Evolutionary conservation across 495 filamentous ascomycete species (phyloP).

Genomic region (Letharia lupina): DNA sequence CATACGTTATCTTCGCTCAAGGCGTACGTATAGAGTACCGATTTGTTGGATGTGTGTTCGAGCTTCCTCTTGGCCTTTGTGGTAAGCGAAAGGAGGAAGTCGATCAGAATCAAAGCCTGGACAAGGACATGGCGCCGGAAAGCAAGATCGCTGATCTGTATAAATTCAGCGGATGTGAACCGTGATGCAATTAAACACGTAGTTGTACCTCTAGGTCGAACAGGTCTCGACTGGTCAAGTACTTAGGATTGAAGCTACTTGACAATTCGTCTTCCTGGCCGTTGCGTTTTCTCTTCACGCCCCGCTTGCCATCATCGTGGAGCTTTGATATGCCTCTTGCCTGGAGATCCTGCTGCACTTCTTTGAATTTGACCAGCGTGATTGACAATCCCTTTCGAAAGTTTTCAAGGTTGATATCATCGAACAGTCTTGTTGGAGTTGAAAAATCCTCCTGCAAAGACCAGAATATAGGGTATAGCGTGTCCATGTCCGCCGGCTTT

Average conservation of each 20-base stretch:
- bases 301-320: constrained; percentile 51
- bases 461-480: constrained; percentile 91
- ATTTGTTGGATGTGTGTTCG: constrained; percentile 63
- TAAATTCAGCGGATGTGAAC: background rate
- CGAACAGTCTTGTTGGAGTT: constrained; percentile 76
- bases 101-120: constrained; percentile 85
- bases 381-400: constrained; percentile 69
- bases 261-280: constrained; percentile 54
- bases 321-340: constrained; percentile 40
- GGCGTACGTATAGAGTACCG: constrained; percentile 71
- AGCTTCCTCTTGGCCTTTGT: constrained; percentile 72
- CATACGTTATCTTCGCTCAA: constrained; percentile 75
- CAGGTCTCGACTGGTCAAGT: constrained; percentile 86
- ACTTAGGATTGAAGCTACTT: constrained; percentile 89
- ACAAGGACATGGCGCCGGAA: constrained; percentile 91
- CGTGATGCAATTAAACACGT: background rate
- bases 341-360: constrained; percentile 62
- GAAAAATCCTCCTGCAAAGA: constrained; percentile 84
- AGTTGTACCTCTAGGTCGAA: constrained; percentile 80
- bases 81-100: constrained; percentile 84
- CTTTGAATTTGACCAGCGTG: constrained; percentile 71
- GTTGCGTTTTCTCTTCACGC: constrained; percentile 63
- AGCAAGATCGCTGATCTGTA: constrained; percentile 79
- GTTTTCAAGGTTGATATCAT: constrained; percentile 56
- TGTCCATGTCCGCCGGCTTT: constrained; percentile 52